phyloP scores from a whole-genome alignment of 2,329 filamentous ascomycete species.

The Myriosclerotinia curreyana region DNA sequence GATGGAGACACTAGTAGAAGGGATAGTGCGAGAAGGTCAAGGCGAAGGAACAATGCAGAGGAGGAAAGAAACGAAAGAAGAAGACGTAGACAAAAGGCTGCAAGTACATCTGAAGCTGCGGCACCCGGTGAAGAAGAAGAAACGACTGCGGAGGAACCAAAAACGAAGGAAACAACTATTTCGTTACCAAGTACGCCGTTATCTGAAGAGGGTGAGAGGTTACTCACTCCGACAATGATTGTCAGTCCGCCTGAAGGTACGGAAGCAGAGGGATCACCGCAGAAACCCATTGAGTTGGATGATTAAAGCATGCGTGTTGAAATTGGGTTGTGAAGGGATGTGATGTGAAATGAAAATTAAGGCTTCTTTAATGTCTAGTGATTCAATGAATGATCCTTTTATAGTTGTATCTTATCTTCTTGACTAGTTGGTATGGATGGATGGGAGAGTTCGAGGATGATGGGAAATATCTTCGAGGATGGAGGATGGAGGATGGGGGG shows the following conservation, averaged over 20 bases:
- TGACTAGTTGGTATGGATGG: constrained; percentile 7
- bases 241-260: constrained; percentile 37
- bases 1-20: constrained; percentile 50
- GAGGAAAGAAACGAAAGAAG: constrained; percentile 69
- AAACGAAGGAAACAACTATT: constrained; percentile 14
- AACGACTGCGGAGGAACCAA: constrained; percentile 25
- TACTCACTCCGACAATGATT: constrained; percentile 34
- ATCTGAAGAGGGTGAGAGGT: constrained; percentile 27
- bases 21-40: constrained; percentile 59
- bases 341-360: constrained; percentile 23
- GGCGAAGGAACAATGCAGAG: constrained; percentile 64
- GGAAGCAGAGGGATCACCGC: constrained; percentile 22
- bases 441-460: neutral
- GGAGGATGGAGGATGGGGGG: neutral
- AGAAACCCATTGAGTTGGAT: constrained; percentile 36
- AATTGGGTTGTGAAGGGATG: constrained; percentile 29
- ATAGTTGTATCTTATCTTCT: constrained; percentile 19
- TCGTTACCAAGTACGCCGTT: constrained; percentile 19
- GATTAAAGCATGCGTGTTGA: constrained; percentile 31
- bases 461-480: neutral
- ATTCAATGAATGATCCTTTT: constrained; percentile 19
- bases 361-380: constrained; percentile 31
- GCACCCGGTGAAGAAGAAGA: constrained; percentile 22
- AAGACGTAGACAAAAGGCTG: constrained; percentile 61
- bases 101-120: constrained; percentile 36